phyloP scores from a whole-genome alignment of 1,284 basidiomycete genomes.

The Phlebopus sp. region DNA sequence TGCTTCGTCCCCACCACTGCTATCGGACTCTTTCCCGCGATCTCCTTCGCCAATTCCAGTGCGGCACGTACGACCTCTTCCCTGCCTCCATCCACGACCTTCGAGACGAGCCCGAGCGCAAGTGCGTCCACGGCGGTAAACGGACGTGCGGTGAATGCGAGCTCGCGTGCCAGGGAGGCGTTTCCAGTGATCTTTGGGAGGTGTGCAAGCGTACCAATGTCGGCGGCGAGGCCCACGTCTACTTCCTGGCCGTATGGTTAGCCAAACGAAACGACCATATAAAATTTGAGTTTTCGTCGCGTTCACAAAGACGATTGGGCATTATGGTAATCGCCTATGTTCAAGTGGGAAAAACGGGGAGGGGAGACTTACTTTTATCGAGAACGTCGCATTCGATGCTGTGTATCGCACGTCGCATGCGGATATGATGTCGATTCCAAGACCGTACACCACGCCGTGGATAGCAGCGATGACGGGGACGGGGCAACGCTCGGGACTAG shows the following conservation, averaged over 20 bases:
- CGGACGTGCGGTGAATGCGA: conserved; percentile 74
- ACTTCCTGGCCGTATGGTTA: conserved; percentile 61
- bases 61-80: conserved; percentile 60
- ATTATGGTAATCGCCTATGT: no score
- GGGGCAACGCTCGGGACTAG: conserved; percentile 65
- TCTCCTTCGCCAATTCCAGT: conserved; percentile 60
- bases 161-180: conserved; percentile 74
- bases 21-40: conserved; percentile 80
- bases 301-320: neutral
- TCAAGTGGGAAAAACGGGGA: no score
- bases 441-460: conserved; percentile 74
- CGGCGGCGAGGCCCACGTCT: conserved; percentile 86
- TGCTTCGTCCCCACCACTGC: conserved; percentile 84
- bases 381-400: conserved; percentile 61
- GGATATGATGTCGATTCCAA: conserved; percentile 74
- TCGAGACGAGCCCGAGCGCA: conserved; percentile 75
- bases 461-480: conserved; percentile 86
- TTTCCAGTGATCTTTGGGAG: conserved; percentile 83
- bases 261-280: no score
- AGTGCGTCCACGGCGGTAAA: conserved; percentile 75
- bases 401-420: conserved; percentile 84
- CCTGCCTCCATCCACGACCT: conserved; percentile 66
- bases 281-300: neutral
- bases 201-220: conserved; percentile 86
- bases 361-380: conserved; percentile 63